These are phyloP conservation scores for Monilinia aucupariae DNA, from an alignment of 2,329 filamentous ascomycete species.

Conservation along the genomic window DNA sequence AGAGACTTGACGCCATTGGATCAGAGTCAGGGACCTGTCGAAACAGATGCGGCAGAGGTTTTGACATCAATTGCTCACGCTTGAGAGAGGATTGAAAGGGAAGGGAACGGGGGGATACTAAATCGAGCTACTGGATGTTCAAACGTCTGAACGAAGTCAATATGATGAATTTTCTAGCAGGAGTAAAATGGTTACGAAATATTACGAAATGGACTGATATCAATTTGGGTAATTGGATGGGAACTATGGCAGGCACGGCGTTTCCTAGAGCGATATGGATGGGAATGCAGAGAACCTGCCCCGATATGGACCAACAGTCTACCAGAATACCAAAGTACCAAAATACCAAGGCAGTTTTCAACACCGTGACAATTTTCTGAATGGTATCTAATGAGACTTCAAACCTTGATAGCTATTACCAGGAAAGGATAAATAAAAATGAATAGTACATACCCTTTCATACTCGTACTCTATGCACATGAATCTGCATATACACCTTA, in stretches of 20 bases:
- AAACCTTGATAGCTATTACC: no score
- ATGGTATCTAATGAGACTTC: neutral
- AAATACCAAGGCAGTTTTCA: neutral
- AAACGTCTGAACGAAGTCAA: neutral
- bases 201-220: neutral
- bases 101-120: neutral
- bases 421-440: neutral
- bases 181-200: neutral
- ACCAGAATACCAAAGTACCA: neutral
- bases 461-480: neutral
- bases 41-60: conserved; percentile 29
- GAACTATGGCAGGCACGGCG: neutral
- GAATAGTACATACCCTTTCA: neutral
- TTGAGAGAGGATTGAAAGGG: conserved; percentile 12
- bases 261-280: neutral
- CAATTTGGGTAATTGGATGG: neutral
- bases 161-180: neutral
- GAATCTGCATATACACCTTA: no score
- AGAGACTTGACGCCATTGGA: conserved; percentile 13
- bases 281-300: neutral
- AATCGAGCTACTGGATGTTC: neutral
- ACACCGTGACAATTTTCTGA: neutral
- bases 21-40: conserved; percentile 14
- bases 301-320: neutral
- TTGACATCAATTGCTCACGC: conserved; percentile 28